Base-by-base conservation (phyloP, 1,284 basidiomycete species). In the Sporisorium exsertum region DNA sequence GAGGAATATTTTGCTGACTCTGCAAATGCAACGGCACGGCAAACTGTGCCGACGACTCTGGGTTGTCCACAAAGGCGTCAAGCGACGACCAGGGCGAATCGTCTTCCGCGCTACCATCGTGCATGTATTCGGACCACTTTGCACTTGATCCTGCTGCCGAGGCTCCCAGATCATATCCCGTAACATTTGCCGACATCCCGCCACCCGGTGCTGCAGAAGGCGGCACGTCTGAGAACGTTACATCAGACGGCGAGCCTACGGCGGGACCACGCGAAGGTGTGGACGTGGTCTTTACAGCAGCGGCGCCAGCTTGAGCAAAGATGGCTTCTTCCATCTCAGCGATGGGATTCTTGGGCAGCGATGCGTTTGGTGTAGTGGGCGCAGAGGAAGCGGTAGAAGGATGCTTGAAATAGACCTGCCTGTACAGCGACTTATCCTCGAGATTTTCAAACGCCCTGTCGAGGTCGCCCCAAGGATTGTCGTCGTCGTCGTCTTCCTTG, bases 81-180 rank as follows among this genome's bases (percentile, higher is more conserved):
- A 81, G 51, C 12, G 70, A 74, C 22, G 78, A 71, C 79, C 79
- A 81, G 7, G 79, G 79, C 52, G 74, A 77, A 32, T 81, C 77
- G 46, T 74, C 78, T 0, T 54, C 67, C n/a, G 54, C 58, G 6
- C 33, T 42, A 8, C 46, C 59, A 6, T 26, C 43, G 13, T 72
- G 67, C 80, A 81, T 80, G 63, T 80, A 79, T 20, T 71, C 64
- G 0, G 73, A 77, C 80, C 80, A 81, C 22, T 61, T 64, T 15
- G 51, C 60, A 9, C 57, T 47, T 26, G 56, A 45, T 47, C 61
- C 56, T 20, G 50, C 26, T 13, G 27, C 45, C 15, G 29, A 26
- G 20, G 20, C 45, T 9, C 10, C 37, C 33, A 13, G 33, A 24
- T 43, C 40, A 49, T 26, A 5, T 26, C 32, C 24, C 8, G n/a